Base-by-base conservation (phyloP, 495 filamentous ascomycete species). In the Cenococcum geophilum region DNA sequence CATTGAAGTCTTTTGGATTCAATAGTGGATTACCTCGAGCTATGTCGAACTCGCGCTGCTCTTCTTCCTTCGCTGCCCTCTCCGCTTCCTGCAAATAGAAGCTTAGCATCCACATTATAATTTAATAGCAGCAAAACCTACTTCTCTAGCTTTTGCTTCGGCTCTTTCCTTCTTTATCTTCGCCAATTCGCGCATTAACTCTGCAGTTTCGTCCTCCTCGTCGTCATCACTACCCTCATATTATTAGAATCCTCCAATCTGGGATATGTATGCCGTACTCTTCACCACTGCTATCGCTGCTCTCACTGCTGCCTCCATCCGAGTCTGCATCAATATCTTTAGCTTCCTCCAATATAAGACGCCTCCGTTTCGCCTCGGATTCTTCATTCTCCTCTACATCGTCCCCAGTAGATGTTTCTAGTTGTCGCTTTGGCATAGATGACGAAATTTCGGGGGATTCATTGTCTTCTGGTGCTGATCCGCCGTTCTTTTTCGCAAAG, bases 281-380 rank as follows among this genome's bases (percentile, higher is more conserved):
- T 53, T 89, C 86, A 4, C 89, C 85, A 70, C 84, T 87, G 64
- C 83, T 88, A 42, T 89, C 86, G 48, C 83, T 83, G 48, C 76
- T 76, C 3, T 76, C 75, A 43, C 58, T 82, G 78, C 65, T 69
- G 47, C 82, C 85, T 16, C 79, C 83, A 27, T 88, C 86, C 1
- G 88, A 90, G 70, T 96, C 92, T 12, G 91, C 92, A 74, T 98
- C 93, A 65, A 96, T 88, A 64, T 95, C 89, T 48, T 86, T 79
- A 10, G 90, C 87, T 69, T 93, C 92, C 68, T 95, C 91, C 69
- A 97, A 74, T 74, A 97, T 88, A 22, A 71, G 58, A 54, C 90
- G 83, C 60, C 89, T 79, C 59, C 92, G 82, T 71, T 97, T 98
- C 12, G 88, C 82, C 48, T 93, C 91, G 0, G 82, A 76, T 67